These are phyloP conservation scores for Trichoderma sp. DNA, from an alignment of 2,329 filamentous ascomycete species.

Conservation along the genomic window DNA sequence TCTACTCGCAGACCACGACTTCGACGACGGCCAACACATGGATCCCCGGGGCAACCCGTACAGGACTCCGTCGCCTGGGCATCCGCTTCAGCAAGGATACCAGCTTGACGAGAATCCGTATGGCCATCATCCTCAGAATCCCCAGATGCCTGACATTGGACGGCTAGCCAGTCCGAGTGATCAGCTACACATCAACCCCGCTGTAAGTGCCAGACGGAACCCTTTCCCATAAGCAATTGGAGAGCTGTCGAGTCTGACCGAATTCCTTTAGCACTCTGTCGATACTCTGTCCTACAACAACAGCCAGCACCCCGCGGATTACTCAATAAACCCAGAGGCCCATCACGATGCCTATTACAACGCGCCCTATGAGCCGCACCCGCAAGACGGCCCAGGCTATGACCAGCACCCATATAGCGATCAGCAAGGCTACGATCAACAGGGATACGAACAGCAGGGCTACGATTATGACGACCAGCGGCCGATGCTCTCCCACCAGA, in stretches of 20 bases:
- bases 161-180: constrained; percentile 64
- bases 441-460: constrained; percentile 44
- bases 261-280: constrained; percentile 46
- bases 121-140: constrained; percentile 40
- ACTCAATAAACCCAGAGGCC: constrained; percentile 75
- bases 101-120: constrained; percentile 80
- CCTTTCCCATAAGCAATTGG: not conserved
- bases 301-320: constrained; percentile 57
- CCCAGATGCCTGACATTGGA: constrained; percentile 33
- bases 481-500: constrained; percentile 71
- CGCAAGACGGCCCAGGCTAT: constrained; percentile 33
- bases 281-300: constrained; percentile 50
- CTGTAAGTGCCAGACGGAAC: constrained; percentile 54
- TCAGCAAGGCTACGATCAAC: constrained; percentile 35
- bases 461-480: constrained; percentile 69
- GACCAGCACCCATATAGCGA: constrained; percentile 28
- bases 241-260: not conserved
- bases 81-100: constrained; percentile 71
- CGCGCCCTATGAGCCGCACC: constrained; percentile 72
- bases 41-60: constrained; percentile 48
- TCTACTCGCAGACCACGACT: constrained; percentile 51
- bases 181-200: constrained; percentile 77
- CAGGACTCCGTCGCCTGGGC: constrained; percentile 73
- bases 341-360: constrained; percentile 88
- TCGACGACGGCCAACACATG: constrained; percentile 57